Percentiles rank a stretch among this genome's conserved stretches.
Conservation (phyloP, 768 basidiomycete species). For the Boletus subparvulus region DNA sequence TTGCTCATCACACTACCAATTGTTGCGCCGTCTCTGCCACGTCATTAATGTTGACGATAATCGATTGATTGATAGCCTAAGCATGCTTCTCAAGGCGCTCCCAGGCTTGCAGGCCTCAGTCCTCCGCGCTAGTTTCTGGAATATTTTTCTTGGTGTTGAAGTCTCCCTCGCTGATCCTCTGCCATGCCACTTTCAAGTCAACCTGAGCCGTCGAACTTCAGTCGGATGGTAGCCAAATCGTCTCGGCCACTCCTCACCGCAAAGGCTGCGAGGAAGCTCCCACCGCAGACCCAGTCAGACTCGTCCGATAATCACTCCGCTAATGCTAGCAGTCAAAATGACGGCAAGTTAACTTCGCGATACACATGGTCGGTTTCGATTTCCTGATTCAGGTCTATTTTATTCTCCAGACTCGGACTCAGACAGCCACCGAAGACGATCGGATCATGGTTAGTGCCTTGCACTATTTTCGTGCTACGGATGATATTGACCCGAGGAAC, state of each 20-base stretch:
- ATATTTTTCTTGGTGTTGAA: not conserved
- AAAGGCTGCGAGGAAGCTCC: conserved; percentile 19
- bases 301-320: conserved; percentile 6
- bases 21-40: too few relatives aligned
- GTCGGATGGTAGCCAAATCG: not conserved
- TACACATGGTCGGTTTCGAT: not conserved
- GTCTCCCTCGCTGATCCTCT: conserved; percentile 9
- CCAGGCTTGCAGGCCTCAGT: not conserved
- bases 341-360: conserved; percentile 9
- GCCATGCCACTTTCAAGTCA: conserved; percentile 13
- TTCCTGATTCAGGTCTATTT: not conserved
- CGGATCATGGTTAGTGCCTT: not conserved
- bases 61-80: not conserved
- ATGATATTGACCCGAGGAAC: not conserved
- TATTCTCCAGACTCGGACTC: conserved; percentile 19
- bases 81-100: not conserved
- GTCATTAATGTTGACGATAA: not conserved
- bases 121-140: too few relatives aligned
- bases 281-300: not conserved
- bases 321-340: not conserved
- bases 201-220: not conserved
- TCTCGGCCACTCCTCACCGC: too few relatives aligned
- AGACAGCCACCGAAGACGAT: not conserved
- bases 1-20: too few relatives aligned
- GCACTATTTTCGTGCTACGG: not conserved